These are phyloP conservation scores for Pyrenochaeta sp. DNA, from an alignment of 2,329 filamentous ascomycete genomes.

Conservation along the genomic window DNA sequence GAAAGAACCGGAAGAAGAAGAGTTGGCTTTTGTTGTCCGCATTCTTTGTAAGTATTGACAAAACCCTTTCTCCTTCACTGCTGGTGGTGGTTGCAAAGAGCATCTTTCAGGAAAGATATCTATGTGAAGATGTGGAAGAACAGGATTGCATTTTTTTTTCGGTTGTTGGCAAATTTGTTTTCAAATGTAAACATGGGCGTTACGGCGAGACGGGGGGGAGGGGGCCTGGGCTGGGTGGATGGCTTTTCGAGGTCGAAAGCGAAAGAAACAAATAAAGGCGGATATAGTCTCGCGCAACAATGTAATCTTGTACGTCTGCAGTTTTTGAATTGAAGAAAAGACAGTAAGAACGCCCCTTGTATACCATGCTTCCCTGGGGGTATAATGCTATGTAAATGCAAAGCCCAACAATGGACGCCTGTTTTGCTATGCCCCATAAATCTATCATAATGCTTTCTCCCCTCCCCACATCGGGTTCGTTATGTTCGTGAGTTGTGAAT, in stretches of 20 bases:
- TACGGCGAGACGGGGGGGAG: too few relatives aligned
- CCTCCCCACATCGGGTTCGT: not conserved
- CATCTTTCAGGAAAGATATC: too few relatives aligned
- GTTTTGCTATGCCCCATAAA: not conserved
- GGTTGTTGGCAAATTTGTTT: not conserved
- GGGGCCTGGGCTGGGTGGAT: not conserved
- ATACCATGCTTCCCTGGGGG: not conserved
- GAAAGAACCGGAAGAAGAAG: too few relatives aligned
- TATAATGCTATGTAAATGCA: constrained; percentile 14
- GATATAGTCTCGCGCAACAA: not conserved
- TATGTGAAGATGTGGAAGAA: too few relatives aligned
- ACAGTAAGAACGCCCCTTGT: too few relatives aligned
- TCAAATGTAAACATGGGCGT: too few relatives aligned
- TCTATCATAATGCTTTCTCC: not conserved
- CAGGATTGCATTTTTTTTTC: too few relatives aligned
- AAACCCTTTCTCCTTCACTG: too few relatives aligned
- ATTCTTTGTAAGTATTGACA: not conserved
- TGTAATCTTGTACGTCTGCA: not conserved
- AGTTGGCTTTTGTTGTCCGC: not conserved
- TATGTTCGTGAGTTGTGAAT: too few relatives aligned
- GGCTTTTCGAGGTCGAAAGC: too few relatives aligned
- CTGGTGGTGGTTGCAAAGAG: too few relatives aligned
- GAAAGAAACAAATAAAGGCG: not conserved
- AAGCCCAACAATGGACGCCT: not conserved
- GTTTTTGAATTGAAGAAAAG: not conserved